These are phyloP conservation scores for Ramalina intermedia DNA, from an alignment of 495 filamentous ascomycete genomes.

Conservation along the genomic window DNA sequence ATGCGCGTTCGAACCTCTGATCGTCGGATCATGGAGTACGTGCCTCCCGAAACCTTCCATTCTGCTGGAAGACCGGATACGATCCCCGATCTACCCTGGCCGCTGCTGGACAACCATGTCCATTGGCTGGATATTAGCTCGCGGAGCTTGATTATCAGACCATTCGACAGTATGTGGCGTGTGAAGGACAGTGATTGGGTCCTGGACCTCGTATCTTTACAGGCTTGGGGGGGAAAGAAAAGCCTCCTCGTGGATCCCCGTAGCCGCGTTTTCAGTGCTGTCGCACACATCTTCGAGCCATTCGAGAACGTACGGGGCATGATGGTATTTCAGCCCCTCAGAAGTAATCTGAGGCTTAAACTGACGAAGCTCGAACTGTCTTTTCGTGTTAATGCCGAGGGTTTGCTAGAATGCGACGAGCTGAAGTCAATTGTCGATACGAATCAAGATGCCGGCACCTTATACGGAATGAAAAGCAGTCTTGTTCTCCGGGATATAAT, in stretches of 20 bases:
- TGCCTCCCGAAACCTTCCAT: background rate
- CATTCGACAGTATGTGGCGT: conserved; percentile 25
- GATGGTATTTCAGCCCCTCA: conserved; percentile 4
- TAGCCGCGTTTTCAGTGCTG: background rate
- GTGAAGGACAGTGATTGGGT: conserved; percentile 4
- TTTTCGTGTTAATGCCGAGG: conserved; percentile 5
- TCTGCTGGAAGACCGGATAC: background rate
- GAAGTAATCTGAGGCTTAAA: background rate
- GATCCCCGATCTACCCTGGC: conserved; percentile 25
- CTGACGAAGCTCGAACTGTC: conserved; percentile 3
- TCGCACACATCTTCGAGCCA: conserved; percentile 2
- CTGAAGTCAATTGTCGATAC: conserved; percentile 41
- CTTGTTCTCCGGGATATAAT: conserved; percentile 32
- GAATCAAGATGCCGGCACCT: conserved; percentile 33
- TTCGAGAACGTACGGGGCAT: conserved; percentile 3
- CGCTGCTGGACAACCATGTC: conserved; percentile 31
- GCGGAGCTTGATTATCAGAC: conserved; percentile 35
- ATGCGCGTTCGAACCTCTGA: conserved; percentile 20
- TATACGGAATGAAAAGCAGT: conserved; percentile 39
- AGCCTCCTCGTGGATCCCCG: conserved; percentile 6
- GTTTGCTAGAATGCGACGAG: conserved; percentile 31
- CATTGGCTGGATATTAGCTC: conserved; percentile 45
- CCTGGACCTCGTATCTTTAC: background rate
- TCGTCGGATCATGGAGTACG: background rate
- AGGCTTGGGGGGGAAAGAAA: background rate